phyloP scores from a whole-genome alignment of 148 eudicot genomes.

The Rhododendron williamsianum region DNA sequence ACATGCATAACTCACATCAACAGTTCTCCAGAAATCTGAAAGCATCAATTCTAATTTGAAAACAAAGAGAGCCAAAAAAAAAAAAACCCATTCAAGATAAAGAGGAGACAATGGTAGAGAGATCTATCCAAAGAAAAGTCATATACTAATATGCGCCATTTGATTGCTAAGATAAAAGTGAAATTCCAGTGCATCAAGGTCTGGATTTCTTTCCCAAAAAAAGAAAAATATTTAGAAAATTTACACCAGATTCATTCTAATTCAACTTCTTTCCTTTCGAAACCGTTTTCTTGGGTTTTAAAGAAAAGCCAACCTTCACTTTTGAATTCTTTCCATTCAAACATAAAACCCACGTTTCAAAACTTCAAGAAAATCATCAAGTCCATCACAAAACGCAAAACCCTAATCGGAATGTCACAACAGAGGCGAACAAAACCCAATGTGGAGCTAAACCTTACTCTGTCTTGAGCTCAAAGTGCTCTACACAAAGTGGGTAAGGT shows the following conservation, averaged over 20 bases:
- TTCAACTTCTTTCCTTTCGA: background rate
- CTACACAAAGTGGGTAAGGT: slow-evolving; percentile 16
- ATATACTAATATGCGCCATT: background rate
- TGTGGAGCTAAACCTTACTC: slow-evolving; percentile 7
- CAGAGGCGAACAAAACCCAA: background rate
- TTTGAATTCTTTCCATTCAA: background rate
- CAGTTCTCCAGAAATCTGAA: background rate
- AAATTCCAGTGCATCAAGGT: background rate
- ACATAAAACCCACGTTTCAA: background rate
- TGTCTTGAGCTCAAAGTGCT: slow-evolving; percentile 9
- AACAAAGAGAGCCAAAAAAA: too few relatives aligned
- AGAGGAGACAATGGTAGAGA: background rate
- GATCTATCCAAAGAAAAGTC: background rate
- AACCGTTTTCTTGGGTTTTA: background rate
- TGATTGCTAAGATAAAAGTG: background rate
- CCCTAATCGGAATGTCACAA: slow-evolving; percentile 3
- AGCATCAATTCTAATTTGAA: background rate
- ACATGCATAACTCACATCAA: background rate
- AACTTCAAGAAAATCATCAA: background rate
- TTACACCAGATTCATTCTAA: background rate
- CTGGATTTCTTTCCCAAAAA: background rate
- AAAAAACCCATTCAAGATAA: too few relatives aligned
- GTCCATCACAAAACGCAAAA: background rate
- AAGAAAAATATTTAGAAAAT: background rate
- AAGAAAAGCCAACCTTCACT: background rate